Evolutionary conservation across 306 rosid species (phyloP).

Genomic region (Vicia faba): DNA sequence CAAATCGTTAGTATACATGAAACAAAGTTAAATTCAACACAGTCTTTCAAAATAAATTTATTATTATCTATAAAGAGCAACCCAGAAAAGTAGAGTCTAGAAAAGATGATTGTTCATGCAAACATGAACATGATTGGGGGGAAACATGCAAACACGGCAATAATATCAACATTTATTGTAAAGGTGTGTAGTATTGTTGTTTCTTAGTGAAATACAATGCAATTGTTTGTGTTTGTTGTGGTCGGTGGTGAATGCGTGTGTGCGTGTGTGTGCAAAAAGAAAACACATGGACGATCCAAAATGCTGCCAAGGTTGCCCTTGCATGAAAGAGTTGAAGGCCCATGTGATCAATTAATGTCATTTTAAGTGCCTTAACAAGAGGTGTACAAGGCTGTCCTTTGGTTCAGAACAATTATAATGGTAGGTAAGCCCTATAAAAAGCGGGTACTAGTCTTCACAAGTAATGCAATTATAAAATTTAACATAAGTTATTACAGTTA

Average conservation of each 20-base stretch:
- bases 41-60: constrained; percentile 26
- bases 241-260: constrained; percentile 4
- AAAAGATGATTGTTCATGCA: constrained; percentile 25
- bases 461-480: constrained; percentile 11
- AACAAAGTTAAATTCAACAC: neutral
- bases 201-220: constrained; percentile 29
- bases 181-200: constrained; percentile 29
- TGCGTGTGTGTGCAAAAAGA: constrained; percentile 1
- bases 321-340: constrained; percentile 32
- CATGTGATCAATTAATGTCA: constrained; percentile 34
- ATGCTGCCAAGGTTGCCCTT: constrained; percentile 29
- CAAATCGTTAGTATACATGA: neutral
- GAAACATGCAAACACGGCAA: constrained; percentile 25
- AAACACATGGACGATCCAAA: constrained; percentile 29
- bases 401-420: constrained; percentile 37
- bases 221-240: neutral
- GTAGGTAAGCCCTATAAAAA: constrained; percentile 40
- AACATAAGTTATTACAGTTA: too few relatives aligned
- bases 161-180: constrained; percentile 33
- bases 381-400: constrained; percentile 38
- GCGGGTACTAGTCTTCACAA: constrained; percentile 17
- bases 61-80: constrained; percentile 30
- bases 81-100: constrained; percentile 23
- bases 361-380: constrained; percentile 37
- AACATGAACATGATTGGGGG: constrained; percentile 33